phyloP scores from a whole-genome alignment of 371 early-diverging fungal species.

The Polyrhizophydium stewartii region DNA sequence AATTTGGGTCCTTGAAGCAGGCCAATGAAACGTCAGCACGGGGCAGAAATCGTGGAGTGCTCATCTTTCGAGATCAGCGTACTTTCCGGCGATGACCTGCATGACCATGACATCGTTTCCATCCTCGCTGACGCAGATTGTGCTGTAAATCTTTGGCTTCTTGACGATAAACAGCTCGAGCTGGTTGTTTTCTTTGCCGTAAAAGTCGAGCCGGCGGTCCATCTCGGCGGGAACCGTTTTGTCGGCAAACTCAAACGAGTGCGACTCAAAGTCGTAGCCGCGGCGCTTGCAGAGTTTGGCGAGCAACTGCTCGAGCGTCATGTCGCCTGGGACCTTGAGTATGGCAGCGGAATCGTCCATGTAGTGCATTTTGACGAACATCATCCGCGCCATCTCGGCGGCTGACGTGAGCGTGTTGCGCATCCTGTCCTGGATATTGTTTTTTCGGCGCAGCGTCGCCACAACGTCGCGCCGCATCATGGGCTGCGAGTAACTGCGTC shows the following conservation, averaged over 20 bases:
- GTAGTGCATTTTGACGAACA: slow-evolving; percentile 15
- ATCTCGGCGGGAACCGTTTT: slow-evolving; percentile 28
- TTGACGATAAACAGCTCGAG: slow-evolving; percentile 27
- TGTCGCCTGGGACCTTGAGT: slow-evolving; percentile 26
- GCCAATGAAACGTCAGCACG: slow-evolving; percentile 1
- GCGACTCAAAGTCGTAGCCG: slow-evolving; percentile 27
- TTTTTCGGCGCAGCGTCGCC: slow-evolving; percentile 4
- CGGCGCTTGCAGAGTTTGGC: slow-evolving; percentile 31
- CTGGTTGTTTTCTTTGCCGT: slow-evolving; percentile 9
- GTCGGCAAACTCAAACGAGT: slow-evolving; percentile 30
- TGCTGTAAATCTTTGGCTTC: slow-evolving; percentile 39
- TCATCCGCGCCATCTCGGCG: background rate
- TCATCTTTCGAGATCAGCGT: slow-evolving; percentile 1
- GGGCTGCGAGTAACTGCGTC: slow-evolving; percentile 3
- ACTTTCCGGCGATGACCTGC: slow-evolving; percentile 31
- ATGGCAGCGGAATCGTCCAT: slow-evolving; percentile 18
- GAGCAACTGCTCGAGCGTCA: slow-evolving; percentile 35
- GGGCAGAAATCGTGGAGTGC: background rate
- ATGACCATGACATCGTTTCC: slow-evolving; percentile 43
- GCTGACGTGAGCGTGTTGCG: slow-evolving; percentile 2
- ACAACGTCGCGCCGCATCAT: slow-evolving; percentile 1
- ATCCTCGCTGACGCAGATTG: slow-evolving; percentile 36
- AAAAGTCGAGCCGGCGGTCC: slow-evolving; percentile 32
- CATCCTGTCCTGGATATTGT: background rate
- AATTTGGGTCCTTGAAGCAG: slow-evolving; percentile 28